phyloP scores from a whole-genome alignment of 257 asterid species.

The Leonotis leonurus region DNA sequence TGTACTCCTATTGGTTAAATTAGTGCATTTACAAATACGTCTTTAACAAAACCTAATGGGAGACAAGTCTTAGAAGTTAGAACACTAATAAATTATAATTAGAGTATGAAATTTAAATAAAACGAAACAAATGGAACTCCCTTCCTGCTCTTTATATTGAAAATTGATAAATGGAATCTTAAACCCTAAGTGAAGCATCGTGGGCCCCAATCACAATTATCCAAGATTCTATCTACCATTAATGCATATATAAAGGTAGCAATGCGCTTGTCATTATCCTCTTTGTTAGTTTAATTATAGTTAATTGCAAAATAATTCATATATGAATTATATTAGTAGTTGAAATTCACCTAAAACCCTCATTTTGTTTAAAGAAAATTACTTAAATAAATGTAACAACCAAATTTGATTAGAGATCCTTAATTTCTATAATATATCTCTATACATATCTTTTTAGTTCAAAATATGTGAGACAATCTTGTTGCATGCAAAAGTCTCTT shows the following conservation, averaged over 20 bases:
- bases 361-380: too few relatives aligned
- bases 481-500: too few relatives aligned
- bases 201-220: conserved; percentile 12
- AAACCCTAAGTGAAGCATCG: conserved; percentile 30
- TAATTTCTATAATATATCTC: too few relatives aligned
- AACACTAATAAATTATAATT: background rate
- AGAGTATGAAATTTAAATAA: background rate
- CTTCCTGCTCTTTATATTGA: background rate
- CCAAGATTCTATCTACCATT: background rate
- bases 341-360: too few relatives aligned
- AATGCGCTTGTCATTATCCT: conserved; percentile 4
- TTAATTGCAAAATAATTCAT: background rate
- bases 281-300: background rate
- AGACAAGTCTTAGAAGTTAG: too few relatives aligned
- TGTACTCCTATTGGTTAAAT: too few relatives aligned
- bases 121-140: conserved; percentile 3
- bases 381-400: background rate
- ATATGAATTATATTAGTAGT: too few relatives aligned
- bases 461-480: too few relatives aligned
- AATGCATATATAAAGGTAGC: background rate
- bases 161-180: conserved; percentile 27
- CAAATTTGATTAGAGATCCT: too few relatives aligned
- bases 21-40: background rate
- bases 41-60: too few relatives aligned
- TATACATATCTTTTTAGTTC: too few relatives aligned